Evolutionary conservation across 257 asterid genomes (phyloP).

Genomic region (Lithospermum erythrorhizon): DNA sequence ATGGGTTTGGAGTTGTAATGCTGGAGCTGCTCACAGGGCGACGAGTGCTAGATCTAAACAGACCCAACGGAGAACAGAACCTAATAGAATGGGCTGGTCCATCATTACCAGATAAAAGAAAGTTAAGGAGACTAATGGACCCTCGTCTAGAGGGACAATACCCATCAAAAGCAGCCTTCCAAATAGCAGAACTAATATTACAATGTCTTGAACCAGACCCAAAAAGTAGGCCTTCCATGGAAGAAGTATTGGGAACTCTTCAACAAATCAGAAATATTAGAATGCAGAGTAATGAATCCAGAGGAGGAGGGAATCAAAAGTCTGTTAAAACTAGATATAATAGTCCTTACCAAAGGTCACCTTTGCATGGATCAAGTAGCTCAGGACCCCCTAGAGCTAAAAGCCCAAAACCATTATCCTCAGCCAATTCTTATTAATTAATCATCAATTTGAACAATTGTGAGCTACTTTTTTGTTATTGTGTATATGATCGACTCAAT

Average conservation of each 20-base stretch:
- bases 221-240: slow-evolving; percentile 57
- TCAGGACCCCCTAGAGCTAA: background rate
- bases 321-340: background rate
- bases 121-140: slow-evolving; percentile 52
- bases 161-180: slow-evolving; percentile 40
- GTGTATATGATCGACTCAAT: too few relatives aligned
- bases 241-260: slow-evolving; percentile 28
- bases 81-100: slow-evolving; percentile 83
- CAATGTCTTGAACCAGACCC: slow-evolving; percentile 67
- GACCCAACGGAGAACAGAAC: slow-evolving; percentile 44
- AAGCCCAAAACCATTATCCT: background rate
- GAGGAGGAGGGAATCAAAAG: slow-evolving; percentile 1
- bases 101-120: slow-evolving; percentile 40
- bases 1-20: slow-evolving; percentile 74
- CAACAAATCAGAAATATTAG: slow-evolving; percentile 24
- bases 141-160: slow-evolving; percentile 48
- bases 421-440: background rate
- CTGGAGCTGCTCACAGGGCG: slow-evolving; percentile 60
- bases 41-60: slow-evolving; percentile 44
- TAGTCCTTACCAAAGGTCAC: background rate
- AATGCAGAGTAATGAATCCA: slow-evolving; percentile 20
- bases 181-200: slow-evolving; percentile 29
- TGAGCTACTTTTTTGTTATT: too few relatives aligned
- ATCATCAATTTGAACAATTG: too few relatives aligned
- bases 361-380: background rate